Evolutionary conservation across 805 yeast genomes (phyloP).

Genomic region (Kodamaea laetipori): DNA sequence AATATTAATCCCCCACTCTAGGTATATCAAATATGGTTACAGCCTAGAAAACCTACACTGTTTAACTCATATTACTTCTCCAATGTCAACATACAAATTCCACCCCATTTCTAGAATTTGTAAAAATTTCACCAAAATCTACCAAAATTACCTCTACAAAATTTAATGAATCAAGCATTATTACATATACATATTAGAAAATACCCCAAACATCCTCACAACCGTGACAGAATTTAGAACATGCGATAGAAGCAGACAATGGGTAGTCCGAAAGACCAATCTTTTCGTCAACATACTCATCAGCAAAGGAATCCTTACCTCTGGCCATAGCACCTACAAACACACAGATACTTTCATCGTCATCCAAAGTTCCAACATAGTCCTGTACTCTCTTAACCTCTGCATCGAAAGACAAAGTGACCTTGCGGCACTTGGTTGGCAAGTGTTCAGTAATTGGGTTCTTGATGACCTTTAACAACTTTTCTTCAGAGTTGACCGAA

Average conservation of each 20-base stretch:
- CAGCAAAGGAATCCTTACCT: conserved; percentile 96
- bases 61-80: too few species aligned
- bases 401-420: conserved; percentile 92
- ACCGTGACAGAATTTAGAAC: conserved; percentile 97
- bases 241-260: conserved; percentile 94
- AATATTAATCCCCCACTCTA: too few species aligned
- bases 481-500: conserved; percentile 94
- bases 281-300: conserved; percentile 94
- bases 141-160: too few species aligned
- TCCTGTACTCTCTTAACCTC: conserved; percentile 86
- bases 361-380: conserved; percentile 75
- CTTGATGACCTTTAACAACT: conserved; percentile 88
- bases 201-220: conserved; percentile 98
- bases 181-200: conserved; percentile 24
- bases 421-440: conserved; percentile 92
- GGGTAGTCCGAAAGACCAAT: conserved; percentile 95
- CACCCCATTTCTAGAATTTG: too few species aligned
- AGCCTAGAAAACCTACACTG: too few species aligned
- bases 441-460: conserved; percentile 96
- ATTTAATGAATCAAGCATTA: neutral
- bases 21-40: too few species aligned
- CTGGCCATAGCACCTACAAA: conserved; percentile 99
- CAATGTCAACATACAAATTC: too few species aligned
- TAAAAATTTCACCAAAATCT: too few species aligned
- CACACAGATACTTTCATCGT: conserved; percentile 93